Conservation (phyloP, 257 asterid genomes). For the Plantago major region DNA sequence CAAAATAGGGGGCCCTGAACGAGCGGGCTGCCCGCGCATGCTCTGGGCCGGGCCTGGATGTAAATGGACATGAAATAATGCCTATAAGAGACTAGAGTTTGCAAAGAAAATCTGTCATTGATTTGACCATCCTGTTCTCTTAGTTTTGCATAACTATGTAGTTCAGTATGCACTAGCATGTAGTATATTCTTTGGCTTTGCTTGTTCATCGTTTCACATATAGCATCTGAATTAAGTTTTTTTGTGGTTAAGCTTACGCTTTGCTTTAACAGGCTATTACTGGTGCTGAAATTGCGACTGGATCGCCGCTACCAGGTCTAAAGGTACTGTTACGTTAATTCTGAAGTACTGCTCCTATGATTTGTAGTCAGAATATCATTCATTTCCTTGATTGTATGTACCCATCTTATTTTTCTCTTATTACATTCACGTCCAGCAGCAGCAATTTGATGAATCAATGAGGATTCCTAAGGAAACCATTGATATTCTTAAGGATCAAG, state of each 20-base stretch:
- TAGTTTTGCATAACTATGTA: neutral
- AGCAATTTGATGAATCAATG: constrained; percentile 66
- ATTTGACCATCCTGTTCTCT: neutral
- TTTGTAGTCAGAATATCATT: constrained; percentile 5
- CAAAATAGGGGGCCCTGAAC: too few species aligned
- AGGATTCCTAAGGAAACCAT: constrained; percentile 80
- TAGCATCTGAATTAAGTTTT: constrained; percentile 12
- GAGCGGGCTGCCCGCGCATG: too few species aligned
- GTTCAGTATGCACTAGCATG: constrained; percentile 15
- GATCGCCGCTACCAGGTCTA: constrained; percentile 96
- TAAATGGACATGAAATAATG: neutral
- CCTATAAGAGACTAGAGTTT: neutral
- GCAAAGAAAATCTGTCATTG: too few species aligned
- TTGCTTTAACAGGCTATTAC: constrained; percentile 42
- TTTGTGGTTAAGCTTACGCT: constrained; percentile 21
- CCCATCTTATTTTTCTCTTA: constrained; percentile 21
- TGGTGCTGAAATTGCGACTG: constrained; percentile 60
- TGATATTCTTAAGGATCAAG: constrained; percentile 81
- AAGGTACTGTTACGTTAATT: constrained; percentile 56
- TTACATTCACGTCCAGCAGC: constrained; percentile 43
- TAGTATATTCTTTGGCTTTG: constrained; percentile 10
- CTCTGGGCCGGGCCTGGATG: too few species aligned
- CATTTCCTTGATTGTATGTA: constrained; percentile 12
- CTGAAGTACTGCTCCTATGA: constrained; percentile 6
- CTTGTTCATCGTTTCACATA: constrained; percentile 3